phyloP scores from a whole-genome alignment of 2,329 filamentous ascomycete genomes.

The Penicillium decumbens region DNA sequence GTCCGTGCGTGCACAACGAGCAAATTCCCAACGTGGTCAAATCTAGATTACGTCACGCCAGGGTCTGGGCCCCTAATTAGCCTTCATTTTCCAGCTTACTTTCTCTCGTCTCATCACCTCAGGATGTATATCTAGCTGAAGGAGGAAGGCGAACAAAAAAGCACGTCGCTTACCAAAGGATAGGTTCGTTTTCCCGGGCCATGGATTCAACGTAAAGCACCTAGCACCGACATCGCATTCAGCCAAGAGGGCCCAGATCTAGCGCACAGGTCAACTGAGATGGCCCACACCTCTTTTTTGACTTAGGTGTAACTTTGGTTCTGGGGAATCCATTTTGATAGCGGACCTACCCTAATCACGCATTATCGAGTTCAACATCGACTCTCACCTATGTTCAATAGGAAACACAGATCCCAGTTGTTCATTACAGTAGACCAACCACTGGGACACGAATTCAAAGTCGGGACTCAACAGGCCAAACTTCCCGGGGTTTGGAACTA shows the following conservation, averaged over 20 bases:
- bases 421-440: background rate
- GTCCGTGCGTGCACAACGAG: constrained; percentile 14
- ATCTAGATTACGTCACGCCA: constrained; percentile 14
- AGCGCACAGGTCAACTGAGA: background rate
- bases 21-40: constrained; percentile 2
- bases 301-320: background rate
- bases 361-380: no score
- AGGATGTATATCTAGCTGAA: background rate
- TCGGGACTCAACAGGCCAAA: no score
- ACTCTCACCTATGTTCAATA: no score
- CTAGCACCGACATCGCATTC: background rate
- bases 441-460: no score
- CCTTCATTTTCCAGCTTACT: constrained; percentile 1
- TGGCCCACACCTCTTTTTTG: background rate
- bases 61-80: constrained; percentile 16
- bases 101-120: background rate
- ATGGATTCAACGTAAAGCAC: background rate
- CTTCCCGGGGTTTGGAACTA: no score
- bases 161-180: background rate
- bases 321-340: constrained; percentile 1
- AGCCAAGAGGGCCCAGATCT: background rate
- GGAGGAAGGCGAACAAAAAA: background rate
- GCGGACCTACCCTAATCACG: constrained; percentile 3
- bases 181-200: background rate
- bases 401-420: background rate